Conservation (phyloP, 2,329 filamentous ascomycete species). For the Hypoxylon rubiginosum region DNA sequence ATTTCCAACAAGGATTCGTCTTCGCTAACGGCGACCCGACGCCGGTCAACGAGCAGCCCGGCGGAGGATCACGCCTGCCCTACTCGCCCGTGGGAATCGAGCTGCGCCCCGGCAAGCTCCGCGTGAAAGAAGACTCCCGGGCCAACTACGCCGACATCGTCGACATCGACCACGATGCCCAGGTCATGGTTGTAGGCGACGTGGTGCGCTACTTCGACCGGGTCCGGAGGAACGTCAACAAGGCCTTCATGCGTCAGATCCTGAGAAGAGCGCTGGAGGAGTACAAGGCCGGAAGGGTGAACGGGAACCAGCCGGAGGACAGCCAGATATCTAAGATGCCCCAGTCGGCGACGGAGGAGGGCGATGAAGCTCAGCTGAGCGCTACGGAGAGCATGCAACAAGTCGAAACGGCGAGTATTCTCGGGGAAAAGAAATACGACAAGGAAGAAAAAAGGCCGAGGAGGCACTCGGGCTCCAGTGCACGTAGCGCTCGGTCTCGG, state of each 20-base stretch:
- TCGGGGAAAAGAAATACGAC: slow-evolving; percentile 20
- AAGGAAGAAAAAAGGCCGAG: slow-evolving; percentile 29
- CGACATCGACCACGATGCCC: slow-evolving; percentile 54
- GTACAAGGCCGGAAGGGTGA: slow-evolving; percentile 49
- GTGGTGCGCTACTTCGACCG: slow-evolving; percentile 56
- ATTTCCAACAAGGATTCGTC: slow-evolving; percentile 54
- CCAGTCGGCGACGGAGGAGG: slow-evolving; percentile 19
- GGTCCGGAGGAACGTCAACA: slow-evolving; percentile 55
- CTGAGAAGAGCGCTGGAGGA: slow-evolving; percentile 53
- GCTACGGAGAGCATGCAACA: slow-evolving; percentile 33
- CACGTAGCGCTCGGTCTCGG: slow-evolving; percentile 26
- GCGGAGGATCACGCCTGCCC: slow-evolving; percentile 48
- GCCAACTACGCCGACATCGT: slow-evolving; percentile 56
- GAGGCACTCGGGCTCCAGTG: slow-evolving; percentile 31
- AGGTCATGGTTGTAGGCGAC: slow-evolving; percentile 55
- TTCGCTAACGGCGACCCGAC: slow-evolving; percentile 53
- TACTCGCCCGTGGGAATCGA: slow-evolving; percentile 54
- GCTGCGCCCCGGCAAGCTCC: slow-evolving; percentile 51
- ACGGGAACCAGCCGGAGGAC: slow-evolving; percentile 20
- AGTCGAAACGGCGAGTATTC: slow-evolving; percentile 27
- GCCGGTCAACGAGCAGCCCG: slow-evolving; percentile 48
- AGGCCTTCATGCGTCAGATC: slow-evolving; percentile 55
- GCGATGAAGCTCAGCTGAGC: slow-evolving; percentile 29
- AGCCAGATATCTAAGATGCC: slow-evolving; percentile 20
- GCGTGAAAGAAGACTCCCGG: slow-evolving; percentile 54